Conservation (phyloP, 2,329 filamentous ascomycete genomes). For the Fusarium oligoseptatum region DNA sequence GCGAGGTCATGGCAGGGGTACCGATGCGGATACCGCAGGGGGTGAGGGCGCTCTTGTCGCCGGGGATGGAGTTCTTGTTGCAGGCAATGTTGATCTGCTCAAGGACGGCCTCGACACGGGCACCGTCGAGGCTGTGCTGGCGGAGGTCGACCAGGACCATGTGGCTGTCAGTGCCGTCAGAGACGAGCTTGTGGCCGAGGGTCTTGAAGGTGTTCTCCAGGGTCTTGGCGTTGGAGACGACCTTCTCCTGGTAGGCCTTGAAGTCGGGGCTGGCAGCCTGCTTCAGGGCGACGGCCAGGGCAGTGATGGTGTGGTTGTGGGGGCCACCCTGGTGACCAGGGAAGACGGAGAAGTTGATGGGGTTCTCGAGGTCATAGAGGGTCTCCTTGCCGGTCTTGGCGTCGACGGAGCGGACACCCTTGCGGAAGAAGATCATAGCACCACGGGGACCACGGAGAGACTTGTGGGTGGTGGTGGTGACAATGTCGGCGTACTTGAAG, state of each 20-base stretch:
- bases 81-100: slow-evolving; percentile 99
- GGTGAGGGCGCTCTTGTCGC: slow-evolving; percentile 96
- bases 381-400: slow-evolving; percentile 91
- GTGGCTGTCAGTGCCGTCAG: slow-evolving; percentile 96
- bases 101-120: slow-evolving; percentile 93
- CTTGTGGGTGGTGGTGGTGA: slow-evolving; percentile 99
- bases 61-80: slow-evolving; percentile 99
- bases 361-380: slow-evolving; percentile 92
- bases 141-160: slow-evolving; percentile 97
- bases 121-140: slow-evolving; percentile 87
- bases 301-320: slow-evolving; percentile 99
- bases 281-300: slow-evolving; percentile 92
- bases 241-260: slow-evolving; percentile 92
- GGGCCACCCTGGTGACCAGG: slow-evolving; percentile 98
- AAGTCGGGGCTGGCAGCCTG: slow-evolving; percentile 93
- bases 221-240: slow-evolving; percentile 92
- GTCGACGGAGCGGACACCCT: slow-evolving; percentile 91
- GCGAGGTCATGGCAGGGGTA: slow-evolving; percentile 96
- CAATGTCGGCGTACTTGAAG: slow-evolving; percentile 92
- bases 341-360: slow-evolving; percentile 99
- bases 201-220: slow-evolving; percentile 87
- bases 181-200: slow-evolving; percentile 93
- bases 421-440: slow-evolving; percentile 99
- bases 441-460: slow-evolving; percentile 96
- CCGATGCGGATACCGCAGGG: slow-evolving; percentile 94